phyloP scores from a whole-genome alignment of 345 rosid genomes.

The Citrus australasica region DNA sequence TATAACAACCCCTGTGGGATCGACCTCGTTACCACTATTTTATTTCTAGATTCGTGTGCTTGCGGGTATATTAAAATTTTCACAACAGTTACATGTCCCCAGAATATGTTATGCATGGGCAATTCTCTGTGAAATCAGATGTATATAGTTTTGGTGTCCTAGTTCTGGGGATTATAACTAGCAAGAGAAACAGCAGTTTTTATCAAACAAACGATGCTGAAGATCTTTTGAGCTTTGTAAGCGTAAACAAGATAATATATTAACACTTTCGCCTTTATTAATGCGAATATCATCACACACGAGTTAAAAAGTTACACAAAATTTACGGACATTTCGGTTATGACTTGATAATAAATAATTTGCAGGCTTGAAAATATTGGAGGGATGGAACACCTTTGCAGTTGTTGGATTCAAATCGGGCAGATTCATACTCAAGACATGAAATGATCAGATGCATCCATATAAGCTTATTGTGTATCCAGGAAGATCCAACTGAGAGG shows the following conservation, averaged over 20 bases:
- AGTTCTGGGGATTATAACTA: constrained; percentile 27
- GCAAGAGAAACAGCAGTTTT: constrained; percentile 18
- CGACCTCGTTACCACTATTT: no score
- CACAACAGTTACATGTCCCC: constrained; percentile 28
- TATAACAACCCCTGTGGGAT: no score
- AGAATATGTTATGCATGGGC: constrained; percentile 30
- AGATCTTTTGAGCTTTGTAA: constrained; percentile 15
- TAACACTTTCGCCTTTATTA: neutral
- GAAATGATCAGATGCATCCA: constrained; percentile 30
- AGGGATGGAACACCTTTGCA: constrained; percentile 8
- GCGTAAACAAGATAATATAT: neutral
- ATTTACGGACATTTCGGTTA: neutral
- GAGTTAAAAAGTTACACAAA: no score
- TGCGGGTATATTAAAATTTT: no score
- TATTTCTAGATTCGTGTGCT: no score
- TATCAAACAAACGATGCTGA: neutral
- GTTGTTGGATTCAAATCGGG: constrained; percentile 18
- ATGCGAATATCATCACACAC: no score
- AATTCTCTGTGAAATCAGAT: constrained; percentile 35
- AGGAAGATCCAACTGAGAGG: neutral
- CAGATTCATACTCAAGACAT: constrained; percentile 12
- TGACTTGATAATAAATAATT: neutral
- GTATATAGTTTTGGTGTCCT: constrained; percentile 34
- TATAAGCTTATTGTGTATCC: constrained; percentile 28
- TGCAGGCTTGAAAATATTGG: constrained; percentile 33